Evolutionary conservation across 2,329 filamentous ascomycete species (phyloP), one percentile per base, ranked within the genome.

Genomic region (Talaromyces sp.): DNA sequence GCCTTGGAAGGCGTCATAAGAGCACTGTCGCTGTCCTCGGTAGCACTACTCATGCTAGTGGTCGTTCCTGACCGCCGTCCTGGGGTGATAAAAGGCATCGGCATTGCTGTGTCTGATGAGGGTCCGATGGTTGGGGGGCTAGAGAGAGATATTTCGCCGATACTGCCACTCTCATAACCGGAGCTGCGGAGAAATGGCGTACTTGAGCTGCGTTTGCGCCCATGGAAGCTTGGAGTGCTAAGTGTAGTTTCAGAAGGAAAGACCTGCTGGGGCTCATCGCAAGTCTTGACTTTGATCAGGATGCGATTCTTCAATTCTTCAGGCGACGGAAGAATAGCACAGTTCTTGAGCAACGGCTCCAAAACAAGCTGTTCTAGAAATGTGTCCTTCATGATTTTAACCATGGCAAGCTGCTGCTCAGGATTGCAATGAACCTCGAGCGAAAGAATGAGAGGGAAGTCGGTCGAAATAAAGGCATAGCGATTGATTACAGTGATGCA

Each of bases 401-500:
- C 90, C 95, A 99, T 98, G 52, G 86, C 84, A 23, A 86, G 82
- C 75, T 99, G 95, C 73, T 98, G 95, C 12, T 87, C 81, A 1
- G 87, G 79, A 67, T 86, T 90, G 83, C 95, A 98, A 73, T 98
- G 95, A 4, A 98, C 93, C 75, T 99, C 95, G 14, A 99, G 88
- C 0, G 95, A 98, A 65, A 99, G 88, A 80, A 95, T 96, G 16
- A 99, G 82, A 0, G 95, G 95, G 68, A 93, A 97, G 27, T 85
- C 85, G n/a, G 91, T 92, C 61, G 89, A 89, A 66, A 88, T 83
- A 71, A 99, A 99, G 1, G 95, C 95, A 73, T 97, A 97, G 73
- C 94, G 93, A 76, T 93, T 91, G 74, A 99, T 95, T 57, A 93
- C 92, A 30, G 88, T 89, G 78, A 99, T 92, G 65, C 94, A 94